Percentiles rank a stretch among this genome's conserved stretches.
Conservation (phyloP, 306 rosid genomes). For the Vigna nakashimae region DNA sequence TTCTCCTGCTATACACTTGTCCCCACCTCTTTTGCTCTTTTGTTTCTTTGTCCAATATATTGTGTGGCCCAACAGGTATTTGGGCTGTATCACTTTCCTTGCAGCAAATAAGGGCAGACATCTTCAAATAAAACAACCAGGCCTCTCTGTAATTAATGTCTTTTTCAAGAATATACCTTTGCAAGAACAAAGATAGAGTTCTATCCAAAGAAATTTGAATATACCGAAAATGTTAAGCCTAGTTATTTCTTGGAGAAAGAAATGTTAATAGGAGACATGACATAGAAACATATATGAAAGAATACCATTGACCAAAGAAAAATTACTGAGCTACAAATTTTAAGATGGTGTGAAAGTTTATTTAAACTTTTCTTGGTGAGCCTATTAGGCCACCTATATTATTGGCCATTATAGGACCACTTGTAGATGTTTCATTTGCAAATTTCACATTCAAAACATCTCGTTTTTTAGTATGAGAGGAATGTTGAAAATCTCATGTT, state of each 20-base stretch:
- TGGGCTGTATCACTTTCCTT: too few relatives aligned
- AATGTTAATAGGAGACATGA: background rate
- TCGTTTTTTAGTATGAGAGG: background rate
- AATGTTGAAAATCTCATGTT: background rate
- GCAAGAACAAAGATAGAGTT: background rate
- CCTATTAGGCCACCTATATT: background rate
- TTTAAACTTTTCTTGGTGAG: background rate
- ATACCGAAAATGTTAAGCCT: background rate
- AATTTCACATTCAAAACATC: background rate
- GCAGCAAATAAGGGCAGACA: background rate
- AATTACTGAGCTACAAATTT: background rate
- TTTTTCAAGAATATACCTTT: background rate
- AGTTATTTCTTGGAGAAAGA: background rate
- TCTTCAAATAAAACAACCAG: constrained; percentile 27
- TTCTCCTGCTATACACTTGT: too few relatives aligned
- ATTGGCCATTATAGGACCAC: background rate
- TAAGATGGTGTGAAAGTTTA: background rate
- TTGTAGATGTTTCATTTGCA: background rate
- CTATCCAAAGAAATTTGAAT: background rate
- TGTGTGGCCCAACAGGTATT: too few relatives aligned
- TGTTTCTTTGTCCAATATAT: too few relatives aligned
- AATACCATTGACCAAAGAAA: constrained; percentile 7
- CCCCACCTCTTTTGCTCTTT: too few relatives aligned
- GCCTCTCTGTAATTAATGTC: background rate
- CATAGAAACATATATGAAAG: background rate